Conservation (phyloP, 495 filamentous ascomycete genomes). For the Pyrenula massariospora region DNA sequence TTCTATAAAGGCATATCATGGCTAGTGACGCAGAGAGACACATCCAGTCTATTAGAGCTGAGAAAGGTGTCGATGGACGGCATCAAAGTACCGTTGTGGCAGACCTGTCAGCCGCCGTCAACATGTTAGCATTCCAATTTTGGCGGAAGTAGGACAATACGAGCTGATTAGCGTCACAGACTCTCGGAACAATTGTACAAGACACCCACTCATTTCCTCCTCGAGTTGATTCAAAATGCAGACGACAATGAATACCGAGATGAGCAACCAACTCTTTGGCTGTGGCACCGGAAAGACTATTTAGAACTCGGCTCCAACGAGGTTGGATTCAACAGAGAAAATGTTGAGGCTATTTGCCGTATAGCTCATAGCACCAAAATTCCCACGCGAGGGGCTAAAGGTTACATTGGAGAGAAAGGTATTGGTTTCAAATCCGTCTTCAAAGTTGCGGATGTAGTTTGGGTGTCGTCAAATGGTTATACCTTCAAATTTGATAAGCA, state of each 20-base stretch:
- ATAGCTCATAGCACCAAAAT: slow-evolving; percentile 27
- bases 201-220: slow-evolving; percentile 13
- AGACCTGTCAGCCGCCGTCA: too few species aligned
- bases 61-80: too few species aligned
- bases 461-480: slow-evolving; percentile 26
- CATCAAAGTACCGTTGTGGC: too few species aligned
- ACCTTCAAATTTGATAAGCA: slow-evolving; percentile 23
- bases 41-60: too few species aligned
- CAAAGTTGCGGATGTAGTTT: slow-evolving; percentile 24
- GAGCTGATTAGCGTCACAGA: too few species aligned
- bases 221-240: slow-evolving; percentile 32
- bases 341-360: slow-evolving; percentile 24
- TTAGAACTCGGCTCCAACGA: slow-evolving; percentile 31
- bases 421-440: slow-evolving; percentile 40
- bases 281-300: slow-evolving; percentile 9
- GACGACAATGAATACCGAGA: slow-evolving; percentile 22
- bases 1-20: too few species aligned
- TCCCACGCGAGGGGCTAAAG: slow-evolving; percentile 6
- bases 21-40: too few species aligned
- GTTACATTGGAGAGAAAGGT: slow-evolving; percentile 33
- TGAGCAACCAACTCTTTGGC: background rate
- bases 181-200: background rate
- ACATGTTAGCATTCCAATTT: too few species aligned
- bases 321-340: slow-evolving; percentile 24
- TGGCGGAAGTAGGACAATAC: too few species aligned